Base-by-base conservation (phyloP, 345 rosid species). In the Citrus medica region DNA sequence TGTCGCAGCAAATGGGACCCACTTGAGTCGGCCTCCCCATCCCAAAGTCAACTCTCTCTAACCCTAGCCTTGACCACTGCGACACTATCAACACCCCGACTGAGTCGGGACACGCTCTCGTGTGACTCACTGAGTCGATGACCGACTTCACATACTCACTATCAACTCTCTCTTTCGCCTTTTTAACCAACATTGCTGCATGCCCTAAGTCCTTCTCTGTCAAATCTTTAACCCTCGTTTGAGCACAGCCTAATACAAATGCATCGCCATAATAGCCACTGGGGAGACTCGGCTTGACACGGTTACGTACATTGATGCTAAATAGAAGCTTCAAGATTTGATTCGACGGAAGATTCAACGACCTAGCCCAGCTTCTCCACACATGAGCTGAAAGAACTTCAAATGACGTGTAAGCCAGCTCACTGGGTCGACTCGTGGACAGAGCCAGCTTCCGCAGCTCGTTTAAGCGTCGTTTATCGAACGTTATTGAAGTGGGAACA, bases 31-130 rank as follows among this genome's bases (percentile, higher is more conserved):
- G 94, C 74, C 77, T 88, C 32, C 92, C 97, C 65, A 93, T 74
- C 32, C 97, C 97, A 3, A 94, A 89, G 91, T 94, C 96, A 78
- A 93, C 86, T 78, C 76, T 85, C 9, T 94, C 97, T 38, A 94
- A 79, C 51, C 97, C 98, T 66, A 94, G 89, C 51, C 89, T 89
- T 76, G 98, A 94, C 98, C 98, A 94, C 62, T 94, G 95, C 48
- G 97, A 90, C 81, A 91, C 6, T 61, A 94, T 87, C 85, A 94
- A 76, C 0, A 90, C 93, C 1, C 94, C 96, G 1, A 89, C 94
- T 17, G 92, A 85, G 92, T 89, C 97, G 0, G 93, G 91, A 82
- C 92, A 35, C 38, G 90, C 88, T 65, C 81, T 79, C 58, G 75
- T 56, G 53, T 46, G 83, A 71, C 93, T 91, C 86, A 92, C 95